Percentiles rank a stretch among this genome's conserved stretches.
These are phyloP conservation scores for Alternaria sp. DNA, from an alignment of 2,329 filamentous ascomycete genomes.

Conservation along the genomic window DNA sequence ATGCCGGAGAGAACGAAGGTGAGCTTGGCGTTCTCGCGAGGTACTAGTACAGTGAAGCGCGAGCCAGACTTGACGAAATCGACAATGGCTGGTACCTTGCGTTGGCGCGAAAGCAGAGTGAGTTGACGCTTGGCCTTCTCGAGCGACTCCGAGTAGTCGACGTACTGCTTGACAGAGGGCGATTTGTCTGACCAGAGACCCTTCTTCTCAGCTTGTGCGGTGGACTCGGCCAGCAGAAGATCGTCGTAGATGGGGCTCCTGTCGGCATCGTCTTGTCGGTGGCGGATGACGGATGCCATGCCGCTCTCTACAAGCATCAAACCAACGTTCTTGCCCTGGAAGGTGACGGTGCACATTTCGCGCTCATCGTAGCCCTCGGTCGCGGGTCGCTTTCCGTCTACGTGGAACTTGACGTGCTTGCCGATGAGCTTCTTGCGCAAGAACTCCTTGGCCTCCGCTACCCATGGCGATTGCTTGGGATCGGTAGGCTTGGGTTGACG, in stretches of 20 bases:
- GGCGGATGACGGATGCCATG: slow-evolving; percentile 91
- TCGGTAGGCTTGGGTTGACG: slow-evolving; percentile 91
- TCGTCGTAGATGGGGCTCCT: slow-evolving; percentile 94
- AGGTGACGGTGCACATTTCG: slow-evolving; percentile 87
- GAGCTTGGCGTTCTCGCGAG: slow-evolving; percentile 90
- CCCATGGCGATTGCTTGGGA: slow-evolving; percentile 84
- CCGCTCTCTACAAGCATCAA: slow-evolving; percentile 87
- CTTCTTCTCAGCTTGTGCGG: slow-evolving; percentile 84
- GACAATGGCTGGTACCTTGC: slow-evolving; percentile 89
- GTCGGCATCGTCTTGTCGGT: slow-evolving; percentile 93
- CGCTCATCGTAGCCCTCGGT: slow-evolving; percentile 91
- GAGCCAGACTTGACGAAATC: slow-evolving; percentile 99
- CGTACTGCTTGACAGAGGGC: slow-evolving; percentile 79
- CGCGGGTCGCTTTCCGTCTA: slow-evolving; percentile 90
- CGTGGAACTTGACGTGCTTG: slow-evolving; percentile 87
- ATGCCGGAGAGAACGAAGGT: slow-evolving; percentile 95
- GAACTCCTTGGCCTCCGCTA: slow-evolving; percentile 94
- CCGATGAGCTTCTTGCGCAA: slow-evolving; percentile 92
- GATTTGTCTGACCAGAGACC: slow-evolving; percentile 95
- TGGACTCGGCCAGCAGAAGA: slow-evolving; percentile 77
- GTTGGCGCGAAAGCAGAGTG: slow-evolving; percentile 84
- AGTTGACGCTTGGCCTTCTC: slow-evolving; percentile 97
- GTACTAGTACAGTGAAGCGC: slow-evolving; percentile 88
- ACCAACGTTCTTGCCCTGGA: slow-evolving; percentile 86
- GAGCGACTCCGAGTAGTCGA: slow-evolving; percentile 88